Evolutionary conservation across 1,284 basidiomycete species (phyloP).

Genomic region (Agaricales sp.): DNA sequence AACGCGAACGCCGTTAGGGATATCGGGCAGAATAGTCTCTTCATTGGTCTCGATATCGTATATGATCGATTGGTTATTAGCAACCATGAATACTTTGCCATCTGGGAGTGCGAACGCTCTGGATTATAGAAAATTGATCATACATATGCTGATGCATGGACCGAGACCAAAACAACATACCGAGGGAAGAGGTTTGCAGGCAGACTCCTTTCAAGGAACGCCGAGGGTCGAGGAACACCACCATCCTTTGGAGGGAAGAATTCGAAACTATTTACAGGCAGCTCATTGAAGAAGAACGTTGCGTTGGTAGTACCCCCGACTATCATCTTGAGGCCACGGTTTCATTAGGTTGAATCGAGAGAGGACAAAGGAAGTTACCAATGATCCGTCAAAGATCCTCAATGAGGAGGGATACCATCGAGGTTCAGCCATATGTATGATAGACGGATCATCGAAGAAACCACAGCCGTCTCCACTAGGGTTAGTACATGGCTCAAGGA

Average conservation of each 20-base stretch:
- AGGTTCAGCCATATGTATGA: conserved; percentile 58
- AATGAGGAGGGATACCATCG: conserved; percentile 72
- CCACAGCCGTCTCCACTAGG: conserved; percentile 37
- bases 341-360: too few species aligned
- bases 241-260: too few species aligned
- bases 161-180: too few species aligned
- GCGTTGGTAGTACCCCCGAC: too few species aligned
- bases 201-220: neutral
- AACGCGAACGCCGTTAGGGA: too few species aligned
- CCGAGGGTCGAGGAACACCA: neutral
- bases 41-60: too few species aligned
- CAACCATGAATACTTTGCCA: conserved; percentile 67
- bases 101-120: conserved; percentile 70
- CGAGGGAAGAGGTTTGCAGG: neutral
- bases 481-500: conserved; percentile 61
- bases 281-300: neutral
- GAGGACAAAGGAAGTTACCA: neutral
- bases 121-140: conserved; percentile 71
- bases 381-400: conserved; percentile 57
- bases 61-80: conserved; percentile 61
- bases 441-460: conserved; percentile 55
- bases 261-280: too few species aligned
- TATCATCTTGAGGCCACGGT: too few species aligned
- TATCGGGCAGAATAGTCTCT: conserved; percentile 52
- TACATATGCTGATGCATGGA: too few species aligned